Percentiles rank a stretch among this genome's conserved stretches.
These are phyloP conservation scores for Silene uniflora DNA, from an alignment of 148 eudicot genomes.

Conservation along the genomic window DNA sequence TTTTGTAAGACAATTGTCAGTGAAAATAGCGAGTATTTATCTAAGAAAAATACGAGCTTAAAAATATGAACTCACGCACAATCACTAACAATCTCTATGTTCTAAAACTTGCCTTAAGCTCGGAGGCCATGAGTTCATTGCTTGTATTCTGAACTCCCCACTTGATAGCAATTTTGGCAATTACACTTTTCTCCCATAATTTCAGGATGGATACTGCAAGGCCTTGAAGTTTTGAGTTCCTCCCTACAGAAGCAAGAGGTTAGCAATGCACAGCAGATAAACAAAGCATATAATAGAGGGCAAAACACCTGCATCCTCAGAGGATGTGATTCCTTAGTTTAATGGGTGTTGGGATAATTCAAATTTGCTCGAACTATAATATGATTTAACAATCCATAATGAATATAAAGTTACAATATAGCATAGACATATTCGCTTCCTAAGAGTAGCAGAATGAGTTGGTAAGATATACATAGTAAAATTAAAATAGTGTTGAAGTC, in stretches of 20 bases:
- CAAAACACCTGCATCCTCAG: neutral
- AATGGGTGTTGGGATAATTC: neutral
- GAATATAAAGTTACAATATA: neutral
- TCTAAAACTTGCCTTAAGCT: constrained; percentile 73
- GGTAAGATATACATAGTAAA: neutral
- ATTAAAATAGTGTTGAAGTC: neutral
- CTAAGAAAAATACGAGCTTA: neutral
- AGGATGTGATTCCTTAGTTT: neutral
- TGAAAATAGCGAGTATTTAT: neutral
- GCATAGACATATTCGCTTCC: neutral
- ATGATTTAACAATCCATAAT: neutral
- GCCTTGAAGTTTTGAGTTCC: constrained; percentile 91
- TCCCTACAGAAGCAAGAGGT: constrained; percentile 49
- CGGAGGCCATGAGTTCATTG: constrained; percentile 88
- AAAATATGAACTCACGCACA: neutral
- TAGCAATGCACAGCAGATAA: neutral
- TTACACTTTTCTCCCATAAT: constrained; percentile 82
- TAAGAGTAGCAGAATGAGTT: neutral
- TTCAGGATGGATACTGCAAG: constrained; percentile 83
- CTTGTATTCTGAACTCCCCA: constrained; percentile 76
- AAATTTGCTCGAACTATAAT: neutral
- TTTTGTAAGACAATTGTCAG: neutral
- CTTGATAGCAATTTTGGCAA: constrained; percentile 87
- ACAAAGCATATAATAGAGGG: neutral
- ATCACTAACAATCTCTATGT: neutral